These are phyloP conservation scores for Mortierella sp. DNA, from an alignment of 371 early-diverging fungal species.

Conservation along the genomic window DNA sequence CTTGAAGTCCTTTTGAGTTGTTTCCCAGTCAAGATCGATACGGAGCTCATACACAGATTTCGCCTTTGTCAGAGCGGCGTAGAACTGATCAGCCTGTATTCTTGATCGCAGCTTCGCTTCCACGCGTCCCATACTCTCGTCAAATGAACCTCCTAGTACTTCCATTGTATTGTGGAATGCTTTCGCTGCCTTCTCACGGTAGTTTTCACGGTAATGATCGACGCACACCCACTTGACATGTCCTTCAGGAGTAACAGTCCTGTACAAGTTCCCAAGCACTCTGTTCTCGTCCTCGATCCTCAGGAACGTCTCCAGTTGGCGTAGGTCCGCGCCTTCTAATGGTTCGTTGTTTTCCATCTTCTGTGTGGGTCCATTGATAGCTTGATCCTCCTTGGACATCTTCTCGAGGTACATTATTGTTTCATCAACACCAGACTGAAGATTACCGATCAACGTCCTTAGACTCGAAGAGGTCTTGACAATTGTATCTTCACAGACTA, in stretches of 20 bases:
- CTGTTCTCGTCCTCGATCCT: constrained; percentile 4
- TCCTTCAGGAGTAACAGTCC: constrained; percentile 9
- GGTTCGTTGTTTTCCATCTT: not conserved
- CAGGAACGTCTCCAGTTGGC: constrained; percentile 16
- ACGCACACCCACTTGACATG: constrained; percentile 33
- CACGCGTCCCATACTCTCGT: constrained; percentile 1
- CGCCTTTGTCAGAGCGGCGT: constrained; percentile 2
- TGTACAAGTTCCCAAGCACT: constrained; percentile 13
- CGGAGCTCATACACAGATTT: constrained; percentile 3
- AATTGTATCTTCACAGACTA: constrained; percentile 6
- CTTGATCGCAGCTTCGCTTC: not conserved
- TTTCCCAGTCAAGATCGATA: constrained; percentile 10
- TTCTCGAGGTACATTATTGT: too few relatives aligned
- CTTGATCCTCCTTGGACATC: too few relatives aligned
- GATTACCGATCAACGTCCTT: not conserved
- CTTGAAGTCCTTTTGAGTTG: constrained; percentile 13
- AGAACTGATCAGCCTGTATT: constrained; percentile 7
- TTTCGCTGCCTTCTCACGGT: not conserved
- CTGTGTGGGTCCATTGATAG: too few relatives aligned
- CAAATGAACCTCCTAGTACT: not conserved
- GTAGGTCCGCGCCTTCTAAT: constrained; percentile 19
- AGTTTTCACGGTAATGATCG: constrained; percentile 12
- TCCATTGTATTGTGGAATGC: not conserved
- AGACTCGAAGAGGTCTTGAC: not conserved
- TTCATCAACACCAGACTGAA: too few relatives aligned